Base-by-base conservation (phyloP, 768 basidiomycete species). In the Tylopilus felleus region DNA sequence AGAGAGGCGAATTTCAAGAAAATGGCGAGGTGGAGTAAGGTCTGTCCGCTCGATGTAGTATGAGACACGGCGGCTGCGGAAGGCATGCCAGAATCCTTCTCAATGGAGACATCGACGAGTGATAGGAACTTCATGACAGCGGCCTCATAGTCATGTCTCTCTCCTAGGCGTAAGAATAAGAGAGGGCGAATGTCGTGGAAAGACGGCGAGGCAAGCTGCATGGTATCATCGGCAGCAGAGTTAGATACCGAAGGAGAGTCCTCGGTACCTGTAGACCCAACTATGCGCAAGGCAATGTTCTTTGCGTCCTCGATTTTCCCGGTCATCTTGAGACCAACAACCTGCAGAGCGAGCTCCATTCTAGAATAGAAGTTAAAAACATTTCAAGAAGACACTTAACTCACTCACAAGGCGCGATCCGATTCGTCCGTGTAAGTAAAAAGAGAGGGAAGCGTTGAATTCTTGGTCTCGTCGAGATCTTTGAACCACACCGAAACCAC, bases 311-410 rank as follows among this genome's bases (percentile, higher is more conserved):
- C 93, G 27, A 96, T 85, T 65, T 93, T 90, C 45, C 94, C 94
- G 0, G 93, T 96, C 91, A 97, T 95, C 75, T 96, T 94, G 58
- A 97, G 75, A 0, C 95, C 95, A 17, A 98, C 93, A 14, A 96
- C 93, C 65, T 96, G 93, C 4, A 98, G 77, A 48, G 94, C 94
- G 50, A 97, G 82, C 69, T 96, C 95, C 92, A 98, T 95, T 60
- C 92, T 95, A 61, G 27, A 62, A 57, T 54, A 35, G 19, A 53
- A 47, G 44, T 58, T 49, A 60, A 65, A 58, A 50, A 51, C 23
- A 51, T 39, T 51, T 38, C 23, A 23, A 57, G 36, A 41, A 42
- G 44, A 22, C 49, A 49, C 48, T 25, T 31, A 14, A 54, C 5
- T 59, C 16, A 81, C 90, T 73, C 65, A 93, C 88, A 98, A 72